Base-by-base conservation (phyloP, 2,329 filamentous ascomycete species). In the Colletotrichum eremochloae region DNA sequence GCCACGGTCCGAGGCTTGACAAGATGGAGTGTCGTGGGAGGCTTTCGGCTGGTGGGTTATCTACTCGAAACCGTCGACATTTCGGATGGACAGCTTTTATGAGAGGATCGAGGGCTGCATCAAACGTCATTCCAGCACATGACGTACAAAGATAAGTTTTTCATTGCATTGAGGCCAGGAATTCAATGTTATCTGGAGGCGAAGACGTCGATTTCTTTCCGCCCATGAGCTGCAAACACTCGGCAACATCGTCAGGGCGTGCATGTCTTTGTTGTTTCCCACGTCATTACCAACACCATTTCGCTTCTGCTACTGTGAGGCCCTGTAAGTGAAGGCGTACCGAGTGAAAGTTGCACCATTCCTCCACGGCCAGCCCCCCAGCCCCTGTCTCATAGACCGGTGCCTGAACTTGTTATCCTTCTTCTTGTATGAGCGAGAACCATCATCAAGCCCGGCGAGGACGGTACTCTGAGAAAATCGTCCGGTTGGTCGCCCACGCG, bases 121-220 rank as follows among this genome's bases (percentile, higher is more conserved):
- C 20, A 55, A 48, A 61, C 67, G 55, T 70, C 61, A 56, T 72
- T 24, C 20, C 14, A 42, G 9, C 15, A 42, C 48, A 24, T 33
- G 24, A 46, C 31, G 20, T 18, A 65, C 55, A 72, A 72, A 69
- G 29, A 53, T 15, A 50, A 9, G 46, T 44, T 36, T 3, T 29
- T 18, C 40, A 31, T 36, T 48, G 20, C 33, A 18, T 29, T 31
- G 38, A 63, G 44, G 44, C 48, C 24, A 46, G 42, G 40, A 24
- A 60, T 42, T 46, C 40, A 14, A 40, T 46, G 24, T 15, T 11
- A 42, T 33, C 29, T 9, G 29, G n/a, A 40, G 31, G 52, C 36
- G 67, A 56, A 68, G 69, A 68, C 48, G 40, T 14, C 40, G 24
- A 9, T 33, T 55, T 53, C 46, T 33, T 31, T 65, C 56, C 66